Percentiles rank a stretch among this genome's conserved stretches.
phyloP scores from a whole-genome alignment of 1,284 basidiomycete genomes.

The Cutaneotrichosporon cyanovorans region DNA sequence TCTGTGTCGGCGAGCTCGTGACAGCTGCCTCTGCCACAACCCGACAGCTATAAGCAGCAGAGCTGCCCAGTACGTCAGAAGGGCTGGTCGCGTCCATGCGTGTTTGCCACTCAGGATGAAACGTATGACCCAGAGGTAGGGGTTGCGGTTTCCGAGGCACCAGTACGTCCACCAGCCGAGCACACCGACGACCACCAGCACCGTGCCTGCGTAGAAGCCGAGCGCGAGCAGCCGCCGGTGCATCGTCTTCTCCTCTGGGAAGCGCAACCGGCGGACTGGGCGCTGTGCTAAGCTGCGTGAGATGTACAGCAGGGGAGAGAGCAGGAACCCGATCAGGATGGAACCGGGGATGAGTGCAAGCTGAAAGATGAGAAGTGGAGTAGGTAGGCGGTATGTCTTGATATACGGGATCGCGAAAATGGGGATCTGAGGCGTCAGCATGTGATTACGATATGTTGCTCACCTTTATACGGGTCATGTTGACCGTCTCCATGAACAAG shows the following conservation, averaged over 20 bases:
- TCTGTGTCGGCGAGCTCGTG: constrained; percentile 59
- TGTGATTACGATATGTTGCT: constrained; percentile 27
- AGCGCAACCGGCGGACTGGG: constrained; percentile 78
- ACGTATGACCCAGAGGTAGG: constrained; percentile 78
- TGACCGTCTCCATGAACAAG: constrained; percentile 75
- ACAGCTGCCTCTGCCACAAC: constrained; percentile 84
- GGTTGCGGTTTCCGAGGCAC: constrained; percentile 75
- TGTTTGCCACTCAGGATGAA: constrained; percentile 66
- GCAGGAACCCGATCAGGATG: constrained; percentile 80
- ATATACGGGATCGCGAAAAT: constrained; percentile 74
- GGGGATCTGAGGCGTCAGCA: constrained; percentile 57
- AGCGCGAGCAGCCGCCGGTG: constrained; percentile 78
- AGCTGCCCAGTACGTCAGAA: constrained; percentile 78
- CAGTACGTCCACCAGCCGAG: constrained; percentile 89
- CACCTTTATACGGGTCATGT: constrained; percentile 71
- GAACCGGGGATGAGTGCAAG: constrained; percentile 88
- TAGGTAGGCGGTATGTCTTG: constrained; percentile 87
- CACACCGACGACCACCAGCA: constrained; percentile 71
- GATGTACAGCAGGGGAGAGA: constrained; percentile 88
- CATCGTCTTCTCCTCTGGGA: constrained; percentile 76
- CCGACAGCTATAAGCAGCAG: constrained; percentile 76
- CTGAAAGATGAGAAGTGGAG: constrained; percentile 85
- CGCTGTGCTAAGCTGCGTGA: constrained; percentile 87
- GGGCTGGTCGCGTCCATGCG: constrained; percentile 71
- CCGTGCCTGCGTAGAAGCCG: constrained; percentile 73